Percentiles rank a stretch among this genome's conserved stretches.
Conservation (phyloP, 257 asterid species). For the Solanum pimpinellifolium region DNA sequence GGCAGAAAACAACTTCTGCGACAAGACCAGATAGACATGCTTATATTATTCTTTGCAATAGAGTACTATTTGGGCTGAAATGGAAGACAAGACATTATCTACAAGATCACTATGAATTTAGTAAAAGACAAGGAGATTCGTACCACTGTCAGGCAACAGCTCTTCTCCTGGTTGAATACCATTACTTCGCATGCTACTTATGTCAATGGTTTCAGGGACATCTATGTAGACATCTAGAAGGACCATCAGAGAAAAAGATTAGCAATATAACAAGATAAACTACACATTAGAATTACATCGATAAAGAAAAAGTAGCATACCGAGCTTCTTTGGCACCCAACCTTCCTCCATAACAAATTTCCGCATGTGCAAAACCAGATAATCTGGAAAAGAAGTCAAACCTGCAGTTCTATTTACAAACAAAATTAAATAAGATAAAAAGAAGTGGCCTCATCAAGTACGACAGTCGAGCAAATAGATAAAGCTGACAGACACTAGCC, state of each 20-base stretch:
- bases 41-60: background rate
- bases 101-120: background rate
- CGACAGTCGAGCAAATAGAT: background rate
- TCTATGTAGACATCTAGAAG: slow-evolving; percentile 79
- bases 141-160: slow-evolving; percentile 72
- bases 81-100: background rate
- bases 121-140: background rate
- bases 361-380: slow-evolving; percentile 90
- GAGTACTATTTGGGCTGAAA: background rate
- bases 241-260: slow-evolving; percentile 1
- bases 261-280: background rate
- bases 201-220: slow-evolving; percentile 85
- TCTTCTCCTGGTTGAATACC: slow-evolving; percentile 95
- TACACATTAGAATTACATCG: background rate
- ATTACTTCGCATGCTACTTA: slow-evolving; percentile 81
- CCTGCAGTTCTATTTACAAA: slow-evolving; percentile 69
- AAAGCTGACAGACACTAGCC: background rate
- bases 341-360: slow-evolving; percentile 90
- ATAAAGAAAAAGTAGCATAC: slow-evolving; percentile 12
- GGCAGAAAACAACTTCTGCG: background rate
- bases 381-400: slow-evolving; percentile 89
- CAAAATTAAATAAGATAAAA: background rate
- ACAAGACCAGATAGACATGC: background rate
- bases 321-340: slow-evolving; percentile 96
- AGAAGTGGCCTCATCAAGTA: background rate